A percentile compares a stretch with the other conserved stretches of the same genome.
phyloP scores from a whole-genome alignment of 73 alveolate species.

The Tetrahymena borealis region DNA sequence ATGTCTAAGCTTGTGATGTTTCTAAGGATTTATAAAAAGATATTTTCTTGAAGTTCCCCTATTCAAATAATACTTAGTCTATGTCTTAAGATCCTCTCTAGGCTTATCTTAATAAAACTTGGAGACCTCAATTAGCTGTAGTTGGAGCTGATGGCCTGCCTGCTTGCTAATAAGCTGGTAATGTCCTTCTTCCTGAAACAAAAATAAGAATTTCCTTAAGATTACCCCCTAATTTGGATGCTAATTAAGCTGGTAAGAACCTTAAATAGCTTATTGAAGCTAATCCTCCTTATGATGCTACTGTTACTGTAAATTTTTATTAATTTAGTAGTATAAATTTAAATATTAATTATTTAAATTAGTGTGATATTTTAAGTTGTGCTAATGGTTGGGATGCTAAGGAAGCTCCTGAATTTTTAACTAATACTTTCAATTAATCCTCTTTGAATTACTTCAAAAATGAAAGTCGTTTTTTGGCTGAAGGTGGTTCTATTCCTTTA shows the following conservation, averaged over 20 bases:
- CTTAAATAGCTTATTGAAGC: slow-evolving; percentile 31
- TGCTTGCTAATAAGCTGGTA: slow-evolving; percentile 71
- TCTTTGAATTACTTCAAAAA: slow-evolving; percentile 52
- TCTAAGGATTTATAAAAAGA: slow-evolving; percentile 57
- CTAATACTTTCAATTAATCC: slow-evolving; percentile 45
- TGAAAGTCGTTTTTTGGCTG: slow-evolving; percentile 51
- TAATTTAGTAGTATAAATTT: background rate
- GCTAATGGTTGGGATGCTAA: slow-evolving; percentile 31
- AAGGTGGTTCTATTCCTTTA: slow-evolving; percentile 88
- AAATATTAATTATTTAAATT: background rate
- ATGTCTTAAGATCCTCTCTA: slow-evolving; percentile 51
- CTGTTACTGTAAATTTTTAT: slow-evolving; percentile 37
- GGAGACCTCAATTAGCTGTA: slow-evolving; percentile 80
- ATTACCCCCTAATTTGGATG: slow-evolving; percentile 79
- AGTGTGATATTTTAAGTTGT: background rate
- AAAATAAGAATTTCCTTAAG: slow-evolving; percentile 71
- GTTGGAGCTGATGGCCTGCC: slow-evolving; percentile 90
- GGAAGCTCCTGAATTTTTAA: slow-evolving; percentile 18
- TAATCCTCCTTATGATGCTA: slow-evolving; percentile 77
- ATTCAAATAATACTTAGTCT: slow-evolving; percentile 49
- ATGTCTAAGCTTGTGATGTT: slow-evolving; percentile 53
- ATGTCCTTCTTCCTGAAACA: slow-evolving; percentile 76
- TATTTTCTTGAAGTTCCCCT: slow-evolving; percentile 33
- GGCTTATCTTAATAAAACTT: slow-evolving; percentile 65
- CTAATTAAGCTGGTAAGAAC: slow-evolving; percentile 59